phyloP scores from a whole-genome alignment of 2,329 filamentous ascomycete species.

The Rhexocercosporidium sp. region DNA sequence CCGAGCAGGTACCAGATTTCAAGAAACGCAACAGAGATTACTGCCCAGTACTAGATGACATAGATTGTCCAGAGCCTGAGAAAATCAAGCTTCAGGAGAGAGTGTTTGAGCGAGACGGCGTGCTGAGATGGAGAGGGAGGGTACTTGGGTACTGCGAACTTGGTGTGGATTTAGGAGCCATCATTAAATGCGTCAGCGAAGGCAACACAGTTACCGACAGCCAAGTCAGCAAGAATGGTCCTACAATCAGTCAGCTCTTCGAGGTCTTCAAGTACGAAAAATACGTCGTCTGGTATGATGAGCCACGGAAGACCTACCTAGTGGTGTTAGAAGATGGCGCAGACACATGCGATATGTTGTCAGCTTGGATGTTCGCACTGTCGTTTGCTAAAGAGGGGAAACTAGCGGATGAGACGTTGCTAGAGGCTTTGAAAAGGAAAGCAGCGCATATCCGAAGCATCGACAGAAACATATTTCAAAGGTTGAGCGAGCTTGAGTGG shows the following conservation, averaged over 20 bases:
- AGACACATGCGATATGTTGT: constrained; percentile 55
- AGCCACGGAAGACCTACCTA: constrained; percentile 49
- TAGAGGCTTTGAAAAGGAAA: constrained; percentile 19
- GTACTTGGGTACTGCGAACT: constrained; percentile 59
- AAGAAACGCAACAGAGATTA: not conserved
- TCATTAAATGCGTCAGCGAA: constrained; percentile 30
- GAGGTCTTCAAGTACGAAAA: constrained; percentile 54
- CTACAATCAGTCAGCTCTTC: constrained; percentile 46
- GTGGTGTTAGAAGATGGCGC: constrained; percentile 69
- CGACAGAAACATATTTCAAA: constrained; percentile 33
- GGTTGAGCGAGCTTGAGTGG: constrained; percentile 62
- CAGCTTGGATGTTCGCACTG: constrained; percentile 63
- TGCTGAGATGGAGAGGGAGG: constrained; percentile 57
- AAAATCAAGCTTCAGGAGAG: constrained; percentile 58
- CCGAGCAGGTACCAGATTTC: not conserved
- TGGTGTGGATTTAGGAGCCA: constrained; percentile 50
- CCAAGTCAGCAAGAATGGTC: not conserved
- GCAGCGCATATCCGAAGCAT: not conserved
- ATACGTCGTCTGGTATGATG: constrained; percentile 67
- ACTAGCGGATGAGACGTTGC: not conserved
- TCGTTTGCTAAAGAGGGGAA: constrained; percentile 47
- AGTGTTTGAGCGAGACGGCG: constrained; percentile 39
- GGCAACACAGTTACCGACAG: constrained; percentile 20
- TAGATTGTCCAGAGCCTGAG: constrained; percentile 61
- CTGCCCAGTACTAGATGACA: not conserved